Evolutionary conservation across 1,284 basidiomycete species (phyloP).

Genomic region (Sporisorium graminicola): DNA sequence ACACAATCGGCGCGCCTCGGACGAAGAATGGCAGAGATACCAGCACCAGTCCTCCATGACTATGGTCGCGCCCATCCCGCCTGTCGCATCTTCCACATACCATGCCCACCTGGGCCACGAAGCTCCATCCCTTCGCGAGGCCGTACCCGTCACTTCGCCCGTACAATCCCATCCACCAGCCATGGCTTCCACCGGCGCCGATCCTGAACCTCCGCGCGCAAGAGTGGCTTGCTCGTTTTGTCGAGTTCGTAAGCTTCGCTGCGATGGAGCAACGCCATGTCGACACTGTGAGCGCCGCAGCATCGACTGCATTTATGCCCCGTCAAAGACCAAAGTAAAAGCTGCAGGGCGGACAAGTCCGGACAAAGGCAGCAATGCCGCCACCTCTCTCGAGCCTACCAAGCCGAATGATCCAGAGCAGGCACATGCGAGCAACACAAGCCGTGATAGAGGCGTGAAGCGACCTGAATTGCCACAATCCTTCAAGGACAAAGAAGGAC

Average conservation of each 20-base stretch:
- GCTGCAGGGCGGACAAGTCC: slow-evolving; percentile 5
- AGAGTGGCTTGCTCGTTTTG: slow-evolving; percentile 50
- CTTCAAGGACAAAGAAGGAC: neutral
- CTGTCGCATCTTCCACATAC: neutral
- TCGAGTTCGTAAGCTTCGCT: slow-evolving; percentile 48
- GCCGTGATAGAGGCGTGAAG: slow-evolving; percentile 18
- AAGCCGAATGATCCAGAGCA: neutral
- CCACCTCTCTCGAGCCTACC: neutral
- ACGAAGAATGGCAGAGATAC: slow-evolving; percentile 31
- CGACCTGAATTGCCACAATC: slow-evolving; percentile 2
- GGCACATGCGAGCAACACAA: neutral
- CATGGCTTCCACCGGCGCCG: neutral
- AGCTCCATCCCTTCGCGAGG: slow-evolving; percentile 11
- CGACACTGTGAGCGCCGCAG: slow-evolving; percentile 48
- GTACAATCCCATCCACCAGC: neutral
- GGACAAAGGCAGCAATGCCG: neutral
- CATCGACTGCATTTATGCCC: slow-evolving; percentile 43
- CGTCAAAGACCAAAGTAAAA: slow-evolving; percentile 33
- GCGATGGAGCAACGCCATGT: slow-evolving; percentile 47
- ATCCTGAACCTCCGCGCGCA: slow-evolving; percentile 44
- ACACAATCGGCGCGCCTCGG: slow-evolving; percentile 16
- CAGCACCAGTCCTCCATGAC: slow-evolving; percentile 4
- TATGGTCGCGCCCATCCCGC: neutral
- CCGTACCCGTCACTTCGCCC: neutral
- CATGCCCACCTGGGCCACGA: neutral